phyloP scores from a whole-genome alignment of 2,329 filamentous ascomycete species.

The Chaetomium sp. region DNA sequence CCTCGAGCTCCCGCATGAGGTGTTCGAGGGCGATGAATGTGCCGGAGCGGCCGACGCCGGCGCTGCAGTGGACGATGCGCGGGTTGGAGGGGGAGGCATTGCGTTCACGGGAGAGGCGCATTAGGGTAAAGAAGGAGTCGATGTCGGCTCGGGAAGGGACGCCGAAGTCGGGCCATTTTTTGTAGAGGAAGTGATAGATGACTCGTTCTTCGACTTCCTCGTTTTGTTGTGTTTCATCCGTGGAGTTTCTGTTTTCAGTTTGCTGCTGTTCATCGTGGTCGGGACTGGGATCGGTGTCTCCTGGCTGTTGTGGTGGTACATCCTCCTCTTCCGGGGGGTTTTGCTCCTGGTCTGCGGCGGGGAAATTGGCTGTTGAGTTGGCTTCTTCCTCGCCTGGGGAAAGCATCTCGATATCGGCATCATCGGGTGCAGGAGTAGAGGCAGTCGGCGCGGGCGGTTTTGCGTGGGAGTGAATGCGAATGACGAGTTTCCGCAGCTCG shows the following conservation, averaged over 20 bases:
- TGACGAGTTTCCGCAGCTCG: conserved; percentile 67
- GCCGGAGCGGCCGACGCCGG: conserved; percentile 86
- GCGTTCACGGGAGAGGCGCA: conserved; percentile 58
- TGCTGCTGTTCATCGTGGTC: not conserved
- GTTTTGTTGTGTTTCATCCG: not conserved
- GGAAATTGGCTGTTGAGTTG: not conserved
- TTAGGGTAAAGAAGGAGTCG: conserved; percentile 60
- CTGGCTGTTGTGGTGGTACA: too few species aligned
- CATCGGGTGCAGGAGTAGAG: not conserved
- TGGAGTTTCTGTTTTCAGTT: not conserved
- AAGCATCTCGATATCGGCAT: conserved; percentile 19
- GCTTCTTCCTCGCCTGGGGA: conserved; percentile 1
- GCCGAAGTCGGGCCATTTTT: conserved; percentile 83
- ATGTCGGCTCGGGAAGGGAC: conserved; percentile 66
- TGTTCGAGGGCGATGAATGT: conserved; percentile 97
- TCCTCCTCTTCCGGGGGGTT: not conserved
- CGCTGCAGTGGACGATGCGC: conserved; percentile 80
- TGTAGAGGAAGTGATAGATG: conserved; percentile 81
- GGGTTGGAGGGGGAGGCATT: conserved; percentile 56
- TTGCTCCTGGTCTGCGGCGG: not conserved
- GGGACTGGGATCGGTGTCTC: too few species aligned
- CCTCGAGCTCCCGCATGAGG: conserved; percentile 72
- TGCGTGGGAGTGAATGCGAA: conserved; percentile 37
- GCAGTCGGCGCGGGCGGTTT: not conserved
- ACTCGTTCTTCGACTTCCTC: conserved; percentile 51